Evolutionary conservation across 495 filamentous ascomycete genomes (phyloP).

Genomic region (Neurospora terricola): DNA sequence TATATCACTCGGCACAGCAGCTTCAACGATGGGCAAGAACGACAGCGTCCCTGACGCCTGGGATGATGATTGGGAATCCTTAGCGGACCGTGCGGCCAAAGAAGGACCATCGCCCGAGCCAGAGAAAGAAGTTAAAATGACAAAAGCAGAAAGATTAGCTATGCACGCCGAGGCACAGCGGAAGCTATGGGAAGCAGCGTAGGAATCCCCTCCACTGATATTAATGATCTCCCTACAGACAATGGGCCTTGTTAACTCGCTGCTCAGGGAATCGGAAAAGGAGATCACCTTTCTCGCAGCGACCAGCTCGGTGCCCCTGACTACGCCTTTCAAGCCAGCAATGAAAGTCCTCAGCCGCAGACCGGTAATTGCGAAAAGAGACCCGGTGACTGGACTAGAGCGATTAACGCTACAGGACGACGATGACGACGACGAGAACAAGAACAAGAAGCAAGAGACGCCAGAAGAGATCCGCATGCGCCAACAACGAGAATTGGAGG

Average conservation of each 20-base stretch:
- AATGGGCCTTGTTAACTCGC: background rate
- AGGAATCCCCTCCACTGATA: conserved; percentile 18
- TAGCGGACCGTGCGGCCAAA: conserved; percentile 51
- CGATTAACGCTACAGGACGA: conserved; percentile 44
- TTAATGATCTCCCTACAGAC: background rate
- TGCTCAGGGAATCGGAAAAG: conserved; percentile 35
- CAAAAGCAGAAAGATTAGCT: conserved; percentile 67
- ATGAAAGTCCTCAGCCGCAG: conserved; percentile 79
- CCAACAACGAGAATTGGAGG: conserved; percentile 66
- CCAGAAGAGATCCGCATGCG: conserved; percentile 62
- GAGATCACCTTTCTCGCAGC: conserved; percentile 65
- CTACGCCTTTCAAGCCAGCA: conserved; percentile 72
- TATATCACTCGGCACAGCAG: background rate
- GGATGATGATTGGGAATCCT: conserved; percentile 79
- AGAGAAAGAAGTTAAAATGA: conserved; percentile 35
- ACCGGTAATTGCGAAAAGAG: conserved; percentile 42
- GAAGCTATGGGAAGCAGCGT: conserved; percentile 85
- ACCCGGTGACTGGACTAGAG: conserved; percentile 44
- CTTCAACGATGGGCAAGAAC: conserved; percentile 40
- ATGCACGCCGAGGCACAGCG: conserved; percentile 74
- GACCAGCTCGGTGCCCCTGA: conserved; percentile 53
- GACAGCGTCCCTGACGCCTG: conserved; percentile 63
- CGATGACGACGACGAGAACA: conserved; percentile 57
- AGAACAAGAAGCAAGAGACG: conserved; percentile 48
- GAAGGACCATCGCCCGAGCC: conserved; percentile 33